Conservation (phyloP, 441 rosid species). For the Gossypium gossypioides region DNA sequence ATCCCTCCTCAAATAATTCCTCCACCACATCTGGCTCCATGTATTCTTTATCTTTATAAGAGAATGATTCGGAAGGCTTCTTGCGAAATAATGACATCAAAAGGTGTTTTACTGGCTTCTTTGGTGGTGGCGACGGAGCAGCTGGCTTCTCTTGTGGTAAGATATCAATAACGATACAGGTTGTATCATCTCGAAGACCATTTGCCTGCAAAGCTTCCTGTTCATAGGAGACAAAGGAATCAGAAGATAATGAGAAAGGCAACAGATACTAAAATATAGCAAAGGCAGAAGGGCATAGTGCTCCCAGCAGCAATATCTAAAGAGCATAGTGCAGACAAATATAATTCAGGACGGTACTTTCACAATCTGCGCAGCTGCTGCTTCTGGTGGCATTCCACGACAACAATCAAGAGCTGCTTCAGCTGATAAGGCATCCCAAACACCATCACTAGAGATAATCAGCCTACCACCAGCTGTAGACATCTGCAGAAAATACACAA, state of each 20-base stretch:
- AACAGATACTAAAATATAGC: neutral
- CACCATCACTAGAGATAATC: constrained; percentile 92
- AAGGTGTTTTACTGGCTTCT: constrained; percentile 69
- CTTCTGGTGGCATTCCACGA: constrained; percentile 79
- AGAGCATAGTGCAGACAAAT: neutral
- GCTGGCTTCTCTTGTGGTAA: constrained; percentile 70
- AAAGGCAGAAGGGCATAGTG: neutral
- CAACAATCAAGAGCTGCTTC: constrained; percentile 81
- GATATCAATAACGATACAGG: constrained; percentile 88
- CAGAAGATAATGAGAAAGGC: neutral
- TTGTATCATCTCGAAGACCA: constrained; percentile 96
- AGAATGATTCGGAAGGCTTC: constrained; percentile 59
- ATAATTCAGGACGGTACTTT: constrained; percentile 32
- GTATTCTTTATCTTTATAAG: constrained; percentile 52
- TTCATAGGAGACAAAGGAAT: constrained; percentile 15
- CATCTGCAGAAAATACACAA: constrained; percentile 42
- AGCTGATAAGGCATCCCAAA: constrained; percentile 86
- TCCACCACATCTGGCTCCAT: constrained; percentile 69
- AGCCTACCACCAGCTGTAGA: constrained; percentile 86
- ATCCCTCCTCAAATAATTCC: constrained; percentile 86
- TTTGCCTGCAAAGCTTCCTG: constrained; percentile 76
- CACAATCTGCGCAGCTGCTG: constrained; percentile 85
- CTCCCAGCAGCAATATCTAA: neutral
- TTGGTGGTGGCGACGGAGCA: constrained; percentile 53
- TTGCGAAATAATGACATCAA: constrained; percentile 75